Evolutionary conservation across 78 protist genomes (phyloP).

Genomic region (Acrasis kona): DNA sequence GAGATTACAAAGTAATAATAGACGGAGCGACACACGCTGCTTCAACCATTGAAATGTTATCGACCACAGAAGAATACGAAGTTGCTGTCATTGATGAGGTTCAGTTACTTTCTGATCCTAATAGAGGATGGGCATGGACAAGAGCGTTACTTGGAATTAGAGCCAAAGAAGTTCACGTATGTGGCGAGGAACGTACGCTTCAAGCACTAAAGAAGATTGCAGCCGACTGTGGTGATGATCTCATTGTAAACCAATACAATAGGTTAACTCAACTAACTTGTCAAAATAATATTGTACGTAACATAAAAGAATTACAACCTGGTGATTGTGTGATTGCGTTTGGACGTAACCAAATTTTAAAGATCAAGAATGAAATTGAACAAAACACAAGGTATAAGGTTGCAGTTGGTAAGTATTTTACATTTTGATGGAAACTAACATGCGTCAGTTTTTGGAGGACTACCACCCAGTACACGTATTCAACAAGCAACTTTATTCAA

Average conservation of each 20-base stretch:
- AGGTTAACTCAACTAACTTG: slow-evolving; percentile 15
- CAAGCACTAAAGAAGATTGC: slow-evolving; percentile 33
- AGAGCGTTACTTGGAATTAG: slow-evolving; percentile 70
- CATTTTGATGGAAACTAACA: not conserved
- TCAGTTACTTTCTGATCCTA: slow-evolving; percentile 46
- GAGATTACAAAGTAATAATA: slow-evolving; percentile 25
- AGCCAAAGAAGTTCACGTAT: slow-evolving; percentile 61
- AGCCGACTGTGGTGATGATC: slow-evolving; percentile 45
- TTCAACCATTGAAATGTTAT: slow-evolving; percentile 70
- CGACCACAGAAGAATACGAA: slow-evolving; percentile 18
- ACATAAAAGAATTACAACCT: not conserved
- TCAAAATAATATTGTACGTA: not conserved
- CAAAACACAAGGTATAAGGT: slow-evolving; percentile 24
- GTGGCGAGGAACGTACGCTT: slow-evolving; percentile 62
- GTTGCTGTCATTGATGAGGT: slow-evolving; percentile 79
- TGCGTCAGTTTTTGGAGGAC: slow-evolving; percentile 41
- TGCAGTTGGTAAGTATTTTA: not conserved
- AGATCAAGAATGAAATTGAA: slow-evolving; percentile 25
- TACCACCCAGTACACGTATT: slow-evolving; percentile 50
- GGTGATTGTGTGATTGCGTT: slow-evolving; percentile 70
- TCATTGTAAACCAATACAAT: slow-evolving; percentile 31
- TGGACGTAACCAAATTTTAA: slow-evolving; percentile 30
- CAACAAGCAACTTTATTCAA: slow-evolving; percentile 47
- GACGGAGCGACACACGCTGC: slow-evolving; percentile 17
- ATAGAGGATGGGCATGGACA: slow-evolving; percentile 82